Percentiles rank a stretch among this genome's conserved stretches.
Conservation (phyloP, 108 stramenopile genomes). For the Nannochloropsis gaditana region DNA sequence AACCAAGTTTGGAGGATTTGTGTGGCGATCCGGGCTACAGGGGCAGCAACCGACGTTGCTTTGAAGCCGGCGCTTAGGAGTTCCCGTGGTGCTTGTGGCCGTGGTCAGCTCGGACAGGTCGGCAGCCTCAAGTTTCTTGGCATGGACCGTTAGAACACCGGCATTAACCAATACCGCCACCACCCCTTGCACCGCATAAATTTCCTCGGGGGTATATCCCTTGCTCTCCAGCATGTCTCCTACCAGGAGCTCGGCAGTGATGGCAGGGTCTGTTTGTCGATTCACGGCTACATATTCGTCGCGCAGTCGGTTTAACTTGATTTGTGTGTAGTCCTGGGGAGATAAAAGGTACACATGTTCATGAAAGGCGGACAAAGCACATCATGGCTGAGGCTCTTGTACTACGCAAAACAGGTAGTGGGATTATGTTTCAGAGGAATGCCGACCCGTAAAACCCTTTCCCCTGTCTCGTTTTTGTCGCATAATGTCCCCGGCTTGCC, state of each 20-base stretch:
- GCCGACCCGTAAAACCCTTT: too few relatives aligned
- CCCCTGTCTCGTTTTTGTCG: too few relatives aligned
- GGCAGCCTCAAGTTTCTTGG: not conserved
- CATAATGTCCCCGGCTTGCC: too few relatives aligned
- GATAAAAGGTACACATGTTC: not conserved
- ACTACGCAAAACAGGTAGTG: too few relatives aligned
- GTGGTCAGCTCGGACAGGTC: not conserved
- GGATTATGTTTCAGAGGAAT: too few relatives aligned
- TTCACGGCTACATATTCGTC: not conserved
- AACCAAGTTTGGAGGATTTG: not conserved
- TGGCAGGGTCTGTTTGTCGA: not conserved
- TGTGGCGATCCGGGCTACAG: not conserved
- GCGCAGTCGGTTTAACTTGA: not conserved
- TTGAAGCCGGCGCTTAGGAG: conserved; percentile 5
- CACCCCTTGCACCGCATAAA: conserved; percentile 12
- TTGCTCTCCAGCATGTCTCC: not conserved
- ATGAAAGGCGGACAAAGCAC: too few relatives aligned
- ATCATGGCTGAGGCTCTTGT: too few relatives aligned
- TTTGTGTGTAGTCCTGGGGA: conserved; percentile 19
- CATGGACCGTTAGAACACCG: conserved; percentile 8
- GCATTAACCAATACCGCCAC: not conserved
- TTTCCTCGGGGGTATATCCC: not conserved
- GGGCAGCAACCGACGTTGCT: not conserved
- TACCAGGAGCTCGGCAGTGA: conserved; percentile 17
- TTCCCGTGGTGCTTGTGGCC: not conserved